A percentile compares a stretch with the other conserved stretches of the same genome.
phyloP scores from a whole-genome alignment of 148 eudicot genomes.

The Vaccinium macrocarpon region DNA sequence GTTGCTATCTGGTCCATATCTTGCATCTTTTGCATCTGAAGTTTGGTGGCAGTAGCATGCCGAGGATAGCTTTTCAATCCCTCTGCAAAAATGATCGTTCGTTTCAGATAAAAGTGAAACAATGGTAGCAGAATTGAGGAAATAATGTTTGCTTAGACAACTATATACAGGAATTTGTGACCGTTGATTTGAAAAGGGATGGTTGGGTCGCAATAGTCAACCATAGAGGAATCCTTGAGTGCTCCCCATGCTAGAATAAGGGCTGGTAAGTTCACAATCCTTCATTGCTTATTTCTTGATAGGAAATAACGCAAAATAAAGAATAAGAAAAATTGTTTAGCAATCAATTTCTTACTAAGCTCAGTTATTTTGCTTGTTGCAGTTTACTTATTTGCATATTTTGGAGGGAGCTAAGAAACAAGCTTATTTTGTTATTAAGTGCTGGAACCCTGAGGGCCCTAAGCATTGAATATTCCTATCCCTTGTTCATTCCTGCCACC shows the following conservation, averaged over 20 bases:
- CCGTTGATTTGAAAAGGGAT: not conserved
- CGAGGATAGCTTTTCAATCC: constrained; percentile 79
- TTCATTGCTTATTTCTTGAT: not conserved
- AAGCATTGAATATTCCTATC: not conserved
- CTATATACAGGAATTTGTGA: not conserved
- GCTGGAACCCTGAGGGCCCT: not conserved
- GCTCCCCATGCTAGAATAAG: not conserved
- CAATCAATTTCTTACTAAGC: not conserved
- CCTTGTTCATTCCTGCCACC: not conserved
- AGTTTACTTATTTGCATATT: not conserved
- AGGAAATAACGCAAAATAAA: not conserved
- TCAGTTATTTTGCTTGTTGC: not conserved
- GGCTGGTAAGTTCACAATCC: not conserved
- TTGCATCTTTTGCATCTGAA: constrained; percentile 64
- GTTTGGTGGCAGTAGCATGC: constrained; percentile 48
- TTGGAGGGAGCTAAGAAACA: not conserved
- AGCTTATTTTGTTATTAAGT: not conserved
- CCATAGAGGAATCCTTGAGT: not conserved
- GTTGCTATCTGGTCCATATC: constrained; percentile 62
- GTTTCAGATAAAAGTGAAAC: constrained; percentile 3
- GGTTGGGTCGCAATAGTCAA: not conserved
- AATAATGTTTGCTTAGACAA: not conserved
- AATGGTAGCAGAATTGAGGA: not conserved
- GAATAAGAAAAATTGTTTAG: not conserved
- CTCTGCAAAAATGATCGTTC: constrained; percentile 51